Conservation (phyloP, 1,139 yeast genomes). For the Candida mesenterica region DNA sequence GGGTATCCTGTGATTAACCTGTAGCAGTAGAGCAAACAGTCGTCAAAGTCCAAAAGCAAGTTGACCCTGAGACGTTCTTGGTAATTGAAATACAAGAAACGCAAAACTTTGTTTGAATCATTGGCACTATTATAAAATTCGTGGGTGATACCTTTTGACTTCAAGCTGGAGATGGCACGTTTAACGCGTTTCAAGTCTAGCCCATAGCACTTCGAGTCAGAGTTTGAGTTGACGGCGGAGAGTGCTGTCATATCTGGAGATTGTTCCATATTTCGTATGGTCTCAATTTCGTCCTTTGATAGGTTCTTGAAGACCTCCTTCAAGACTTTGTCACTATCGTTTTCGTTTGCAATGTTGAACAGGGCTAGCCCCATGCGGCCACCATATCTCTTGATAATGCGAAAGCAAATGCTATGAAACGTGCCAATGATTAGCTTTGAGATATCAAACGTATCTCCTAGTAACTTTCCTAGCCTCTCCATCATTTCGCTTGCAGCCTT, state of each 20-base stretch:
- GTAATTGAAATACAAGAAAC: slow-evolving; percentile 47
- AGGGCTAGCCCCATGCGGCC: slow-evolving; percentile 44
- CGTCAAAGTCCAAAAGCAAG: slow-evolving; percentile 76
- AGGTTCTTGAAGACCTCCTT: slow-evolving; percentile 40
- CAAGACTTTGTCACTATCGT: slow-evolving; percentile 55
- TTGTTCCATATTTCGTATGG: slow-evolving; percentile 28
- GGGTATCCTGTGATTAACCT: slow-evolving; percentile 44
- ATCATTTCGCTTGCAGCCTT: slow-evolving; percentile 86
- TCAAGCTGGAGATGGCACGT: slow-evolving; percentile 50
- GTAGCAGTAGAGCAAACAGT: slow-evolving; percentile 60
- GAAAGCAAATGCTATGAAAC: slow-evolving; percentile 76
- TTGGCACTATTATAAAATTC: slow-evolving; percentile 27
- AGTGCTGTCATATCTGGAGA: slow-evolving; percentile 13
- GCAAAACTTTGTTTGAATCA: slow-evolving; percentile 18
- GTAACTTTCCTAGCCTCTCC: slow-evolving; percentile 48
- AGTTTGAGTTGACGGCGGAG: slow-evolving; percentile 15
- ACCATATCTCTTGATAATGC: slow-evolving; percentile 60
- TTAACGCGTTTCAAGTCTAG: slow-evolving; percentile 38
- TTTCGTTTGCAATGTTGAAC: slow-evolving; percentile 64
- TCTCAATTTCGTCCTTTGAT: slow-evolving; percentile 11
- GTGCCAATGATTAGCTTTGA: slow-evolving; percentile 69
- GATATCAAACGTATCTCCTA: slow-evolving; percentile 39
- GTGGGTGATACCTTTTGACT: slow-evolving; percentile 46
- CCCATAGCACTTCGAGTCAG: slow-evolving; percentile 24
- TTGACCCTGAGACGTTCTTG: slow-evolving; percentile 45